Percentiles rank a stretch among this genome's conserved stretches.
Conservation (phyloP, 495 filamentous ascomycete species). For the Pseudoneurospora amorphoporcata region DNA sequence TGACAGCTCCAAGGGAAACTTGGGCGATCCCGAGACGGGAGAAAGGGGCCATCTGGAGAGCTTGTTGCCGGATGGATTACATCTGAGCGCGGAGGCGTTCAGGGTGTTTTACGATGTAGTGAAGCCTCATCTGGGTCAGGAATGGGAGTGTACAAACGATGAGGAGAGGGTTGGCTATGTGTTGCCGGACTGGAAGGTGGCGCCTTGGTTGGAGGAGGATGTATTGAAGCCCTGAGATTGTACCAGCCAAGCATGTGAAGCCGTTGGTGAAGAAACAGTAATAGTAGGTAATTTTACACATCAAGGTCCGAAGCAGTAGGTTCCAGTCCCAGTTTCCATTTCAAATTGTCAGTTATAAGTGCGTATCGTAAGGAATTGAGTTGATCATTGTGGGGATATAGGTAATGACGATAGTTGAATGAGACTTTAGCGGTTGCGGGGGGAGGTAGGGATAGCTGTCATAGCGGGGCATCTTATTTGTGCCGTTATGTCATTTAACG, state of each 20-base stretch:
- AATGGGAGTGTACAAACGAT: conserved; percentile 20
- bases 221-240: neutral
- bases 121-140: conserved; percentile 28
- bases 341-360: neutral
- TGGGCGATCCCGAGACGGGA: conserved; percentile 33
- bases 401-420: neutral
- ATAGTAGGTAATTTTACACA: neutral
- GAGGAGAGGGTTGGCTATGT: conserved; percentile 23
- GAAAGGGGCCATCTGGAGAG: conserved; percentile 34
- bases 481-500: neutral
- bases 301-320: neutral
- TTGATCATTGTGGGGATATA: neutral
- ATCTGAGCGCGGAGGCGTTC: conserved; percentile 41
- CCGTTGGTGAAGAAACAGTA: neutral
- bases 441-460: neutral
- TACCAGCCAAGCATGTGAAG: neutral
- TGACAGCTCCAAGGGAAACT: conserved; percentile 25
- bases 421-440: neutral
- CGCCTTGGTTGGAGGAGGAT: conserved; percentile 26
- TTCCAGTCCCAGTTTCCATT: neutral
- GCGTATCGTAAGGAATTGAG: neutral
- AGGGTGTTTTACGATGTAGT: conserved; percentile 36
- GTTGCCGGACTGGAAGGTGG: conserved; percentile 34
- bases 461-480: neutral
- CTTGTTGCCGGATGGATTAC: conserved; percentile 43